Conservation (phyloP, 768 basidiomycete species). For the Calocybe gangraenosa region DNA sequence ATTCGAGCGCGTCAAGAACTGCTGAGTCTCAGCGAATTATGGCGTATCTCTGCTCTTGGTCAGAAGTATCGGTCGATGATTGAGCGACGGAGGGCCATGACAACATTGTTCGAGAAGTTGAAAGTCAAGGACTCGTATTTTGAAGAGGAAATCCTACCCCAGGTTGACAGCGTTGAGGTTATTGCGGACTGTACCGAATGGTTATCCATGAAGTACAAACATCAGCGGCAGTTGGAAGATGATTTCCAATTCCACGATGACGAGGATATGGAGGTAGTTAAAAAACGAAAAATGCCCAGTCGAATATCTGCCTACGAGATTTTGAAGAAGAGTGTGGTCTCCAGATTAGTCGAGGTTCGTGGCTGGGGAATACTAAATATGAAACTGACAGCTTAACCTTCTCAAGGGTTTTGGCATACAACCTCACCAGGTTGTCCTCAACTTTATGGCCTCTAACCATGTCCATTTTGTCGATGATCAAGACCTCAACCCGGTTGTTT, state of each 20-base stretch:
- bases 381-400: neutral
- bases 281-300: slow-evolving; percentile 79
- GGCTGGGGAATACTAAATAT: neutral
- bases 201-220: slow-evolving; percentile 81
- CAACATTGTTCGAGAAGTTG: slow-evolving; percentile 63
- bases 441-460: slow-evolving; percentile 61
- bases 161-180: slow-evolving; percentile 79
- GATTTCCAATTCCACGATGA: slow-evolving; percentile 73
- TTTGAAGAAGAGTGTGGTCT: slow-evolving; percentile 73
- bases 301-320: slow-evolving; percentile 82
- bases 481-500: slow-evolving; percentile 70
- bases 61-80: slow-evolving; percentile 85
- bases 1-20: slow-evolving; percentile 64
- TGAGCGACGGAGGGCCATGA: slow-evolving; percentile 64
- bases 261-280: slow-evolving; percentile 45
- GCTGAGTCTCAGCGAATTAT: slow-evolving; percentile 75
- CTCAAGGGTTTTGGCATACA: slow-evolving; percentile 79
- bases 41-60: slow-evolving; percentile 88
- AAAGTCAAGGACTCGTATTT: slow-evolving; percentile 73
- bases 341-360: slow-evolving; percentile 76
- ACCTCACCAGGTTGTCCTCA: slow-evolving; percentile 80
- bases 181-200: slow-evolving; percentile 91
- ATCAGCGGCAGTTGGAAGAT: slow-evolving; percentile 56
- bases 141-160: slow-evolving; percentile 59
- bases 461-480: slow-evolving; percentile 78